Conservation (phyloP, 1,284 basidiomycete species). For the Moniliophthora roreri region DNA sequence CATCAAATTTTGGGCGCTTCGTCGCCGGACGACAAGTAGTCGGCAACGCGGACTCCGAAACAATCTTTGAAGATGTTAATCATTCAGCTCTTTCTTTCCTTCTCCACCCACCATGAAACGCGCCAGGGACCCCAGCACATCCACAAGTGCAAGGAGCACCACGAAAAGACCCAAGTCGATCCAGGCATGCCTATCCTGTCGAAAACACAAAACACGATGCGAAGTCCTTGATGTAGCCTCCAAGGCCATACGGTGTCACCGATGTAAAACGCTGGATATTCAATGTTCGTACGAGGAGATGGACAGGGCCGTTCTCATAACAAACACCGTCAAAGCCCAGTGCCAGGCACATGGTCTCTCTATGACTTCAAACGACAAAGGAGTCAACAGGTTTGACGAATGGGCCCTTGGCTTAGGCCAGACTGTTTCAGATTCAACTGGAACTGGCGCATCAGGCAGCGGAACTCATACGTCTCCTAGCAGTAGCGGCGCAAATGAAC, state of each 20-base stretch:
- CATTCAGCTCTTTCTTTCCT: conserved; percentile 5
- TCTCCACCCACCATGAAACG: conserved; percentile 5
- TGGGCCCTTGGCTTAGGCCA: not conserved
- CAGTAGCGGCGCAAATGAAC: not conserved
- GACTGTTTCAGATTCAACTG: not conserved
- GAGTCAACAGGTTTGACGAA: not conserved
- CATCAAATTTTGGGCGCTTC: not conserved
- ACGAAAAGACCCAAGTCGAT: conserved; percentile 35
- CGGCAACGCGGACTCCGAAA: not conserved
- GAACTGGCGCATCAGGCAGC: not conserved
- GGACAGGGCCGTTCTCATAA: conserved; percentile 15
- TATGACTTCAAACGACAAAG: not conserved
- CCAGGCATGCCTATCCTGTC: conserved; percentile 39
- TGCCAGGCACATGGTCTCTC: not conserved
- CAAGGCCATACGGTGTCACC: conserved; percentile 33
- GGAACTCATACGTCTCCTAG: conserved; percentile 1
- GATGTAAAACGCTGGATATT: conserved; percentile 40
- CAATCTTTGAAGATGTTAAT: not conserved
- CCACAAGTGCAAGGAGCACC: not conserved
- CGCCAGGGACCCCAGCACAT: not conserved
- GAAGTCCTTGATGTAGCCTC: conserved; percentile 38
- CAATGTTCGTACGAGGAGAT: conserved; percentile 37
- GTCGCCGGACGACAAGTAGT: not conserved
- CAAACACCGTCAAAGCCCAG: not conserved
- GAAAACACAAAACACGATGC: conserved; percentile 44